Conservation (phyloP, 192 early-diverging fungal genomes). For the Entomortierella beljakovae region DNA sequence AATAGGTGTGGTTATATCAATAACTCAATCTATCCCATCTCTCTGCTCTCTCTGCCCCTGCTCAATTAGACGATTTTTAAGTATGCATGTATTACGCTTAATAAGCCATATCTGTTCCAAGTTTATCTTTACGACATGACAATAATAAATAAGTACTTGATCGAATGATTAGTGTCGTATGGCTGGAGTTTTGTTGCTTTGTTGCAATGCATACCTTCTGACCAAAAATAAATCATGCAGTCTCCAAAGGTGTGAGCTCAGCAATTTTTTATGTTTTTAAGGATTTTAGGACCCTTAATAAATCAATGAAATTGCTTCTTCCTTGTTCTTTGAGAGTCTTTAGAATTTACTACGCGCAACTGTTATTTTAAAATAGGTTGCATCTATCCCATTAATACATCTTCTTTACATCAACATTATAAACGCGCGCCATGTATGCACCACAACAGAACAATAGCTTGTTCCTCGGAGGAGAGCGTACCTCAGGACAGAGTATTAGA, state of each 20-base stretch:
- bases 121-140: too few relatives aligned
- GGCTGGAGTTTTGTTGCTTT: too few relatives aligned
- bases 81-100: too few relatives aligned
- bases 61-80: too few relatives aligned
- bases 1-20: too few relatives aligned
- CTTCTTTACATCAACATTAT: conserved; percentile 3
- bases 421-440: conserved; percentile 55
- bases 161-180: too few relatives aligned
- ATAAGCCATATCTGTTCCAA: too few relatives aligned
- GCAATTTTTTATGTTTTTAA: not conserved
- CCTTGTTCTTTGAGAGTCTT: conserved; percentile 9
- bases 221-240: too few relatives aligned
- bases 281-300: conserved; percentile 3
- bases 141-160: too few relatives aligned
- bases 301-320: conserved; percentile 17
- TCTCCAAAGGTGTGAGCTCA: not conserved
- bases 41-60: too few relatives aligned
- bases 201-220: too few relatives aligned
- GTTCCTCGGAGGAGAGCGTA: conserved; percentile 88
- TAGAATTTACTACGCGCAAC: not conserved
- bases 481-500: conserved; percentile 92
- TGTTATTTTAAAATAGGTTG: not conserved
- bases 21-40: too few relatives aligned
- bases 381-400: not conserved
- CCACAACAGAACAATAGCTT: conserved; percentile 65